Evolutionary conservation across 352 stramenopile species (phyloP), one percentile per base, ranked within the genome.

Genomic region (Blastocystis sp.): DNA sequence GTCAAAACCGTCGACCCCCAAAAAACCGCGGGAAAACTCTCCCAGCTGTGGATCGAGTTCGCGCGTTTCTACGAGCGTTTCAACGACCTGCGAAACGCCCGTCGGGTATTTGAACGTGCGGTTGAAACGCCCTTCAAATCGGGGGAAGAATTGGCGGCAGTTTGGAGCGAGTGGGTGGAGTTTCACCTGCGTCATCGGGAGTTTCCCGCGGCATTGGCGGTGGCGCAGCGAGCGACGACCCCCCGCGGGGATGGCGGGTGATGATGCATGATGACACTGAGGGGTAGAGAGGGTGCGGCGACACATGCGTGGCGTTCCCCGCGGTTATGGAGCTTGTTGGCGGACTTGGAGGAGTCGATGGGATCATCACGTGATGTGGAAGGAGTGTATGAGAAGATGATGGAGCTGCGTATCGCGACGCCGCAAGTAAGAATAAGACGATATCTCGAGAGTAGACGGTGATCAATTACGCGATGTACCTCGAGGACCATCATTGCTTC

Each of bases 291-390:
- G 18, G 29, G 42, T 36, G 67, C 84, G n/a, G 71, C 8, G 21
- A 71, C 87, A 24, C 88, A 93, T 46, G 87, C 98, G n/a, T 90
- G 95, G 64, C 90, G 92, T 46, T 96, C 90, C 76, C 89, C 96
- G 0, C 94, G 94, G 84, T 87, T 99, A 18, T 99, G 96, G 96
- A 93, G 91, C n/a, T 86, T 98, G 27, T 93, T 97, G 11, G 89
- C 98, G 29, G 96, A 99, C 89, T 87, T 99, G 21, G 96, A 99
- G 86, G 97, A 99, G 87, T 97, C 92, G 51, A 87, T 99, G 2
- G 97, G 96, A 0, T 97, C 96, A 11, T 87, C 98, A 14, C 90
- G 93, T 77, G 97, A 92, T 0, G 95, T 94, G 16, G 93, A 96
- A 38, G 94, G 94, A 63, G 94, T 95, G 0, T 99, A 99, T 87